A percentile compares a stretch with the other conserved stretches of the same genome.
Evolutionary conservation across 805 yeast species (phyloP).

Genomic region (Wickerhamomyces canadensis): DNA sequence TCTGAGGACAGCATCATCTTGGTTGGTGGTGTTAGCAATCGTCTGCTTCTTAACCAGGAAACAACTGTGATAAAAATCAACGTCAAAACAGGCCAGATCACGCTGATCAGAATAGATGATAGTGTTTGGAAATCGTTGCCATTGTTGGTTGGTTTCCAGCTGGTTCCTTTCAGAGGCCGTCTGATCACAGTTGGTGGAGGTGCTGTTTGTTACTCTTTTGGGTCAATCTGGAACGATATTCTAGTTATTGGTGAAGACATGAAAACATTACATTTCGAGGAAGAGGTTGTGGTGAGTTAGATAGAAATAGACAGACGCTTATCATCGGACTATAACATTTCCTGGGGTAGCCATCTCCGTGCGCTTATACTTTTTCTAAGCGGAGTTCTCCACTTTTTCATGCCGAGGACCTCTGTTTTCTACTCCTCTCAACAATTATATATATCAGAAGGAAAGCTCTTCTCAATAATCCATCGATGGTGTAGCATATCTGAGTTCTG

Average conservation of each 20-base stretch:
- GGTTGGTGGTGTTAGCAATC: constrained; percentile 53
- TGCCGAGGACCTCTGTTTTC: too few species aligned
- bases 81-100: constrained; percentile 13
- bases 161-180: constrained; percentile 23
- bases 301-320: too few species aligned
- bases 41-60: constrained; percentile 26
- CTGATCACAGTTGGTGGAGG: constrained; percentile 54
- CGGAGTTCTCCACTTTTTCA: too few species aligned
- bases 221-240: constrained; percentile 43
- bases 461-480: too few species aligned
- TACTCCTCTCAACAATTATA: too few species aligned
- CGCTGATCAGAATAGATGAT: constrained; percentile 26
- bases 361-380: too few species aligned
- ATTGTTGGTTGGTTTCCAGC: constrained; percentile 50
- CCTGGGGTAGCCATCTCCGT: too few species aligned
- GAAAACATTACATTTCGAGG: background rate
- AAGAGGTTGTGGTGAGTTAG: too few species aligned
- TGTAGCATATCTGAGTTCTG: too few species aligned
- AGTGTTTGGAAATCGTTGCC: constrained; percentile 37
- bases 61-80: constrained; percentile 35
- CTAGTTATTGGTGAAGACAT: constrained; percentile 7
- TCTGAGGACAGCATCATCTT: constrained; percentile 34
- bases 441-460: too few species aligned
- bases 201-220: constrained; percentile 79
- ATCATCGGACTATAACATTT: too few species aligned